Evolutionary conservation across 148 eudicot species (phyloP).

Genomic region (Camellia granthamiana): DNA sequence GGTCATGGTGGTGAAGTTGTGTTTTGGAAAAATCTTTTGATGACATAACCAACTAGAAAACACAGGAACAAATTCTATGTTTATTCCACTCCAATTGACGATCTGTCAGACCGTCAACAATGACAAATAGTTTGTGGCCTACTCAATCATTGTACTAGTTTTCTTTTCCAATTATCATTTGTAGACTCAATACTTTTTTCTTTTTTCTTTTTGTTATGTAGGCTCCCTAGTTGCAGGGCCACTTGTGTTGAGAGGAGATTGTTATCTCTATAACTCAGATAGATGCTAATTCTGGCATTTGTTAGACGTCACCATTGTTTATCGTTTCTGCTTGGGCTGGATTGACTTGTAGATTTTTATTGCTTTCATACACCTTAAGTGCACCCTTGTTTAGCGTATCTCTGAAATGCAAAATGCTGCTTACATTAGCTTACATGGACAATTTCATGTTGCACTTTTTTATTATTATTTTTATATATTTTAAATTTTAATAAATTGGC

Average conservation of each 20-base stretch:
- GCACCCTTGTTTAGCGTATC: neutral
- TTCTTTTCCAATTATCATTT: neutral
- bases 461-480: neutral
- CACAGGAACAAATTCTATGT: too few species aligned
- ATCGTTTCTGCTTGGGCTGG: neutral
- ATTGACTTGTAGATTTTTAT: neutral
- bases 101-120: too few species aligned
- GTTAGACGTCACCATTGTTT: neutral
- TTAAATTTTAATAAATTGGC: neutral
- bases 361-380: slow-evolving; percentile 1
- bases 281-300: neutral
- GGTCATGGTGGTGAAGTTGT: too few species aligned
- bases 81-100: too few species aligned
- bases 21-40: too few species aligned
- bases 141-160: neutral
- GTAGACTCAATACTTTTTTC: neutral
- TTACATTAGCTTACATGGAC: neutral
- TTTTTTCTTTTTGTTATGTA: neutral
- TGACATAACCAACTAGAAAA: too few species aligned
- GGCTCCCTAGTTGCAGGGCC: neutral
- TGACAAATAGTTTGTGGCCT: too few species aligned
- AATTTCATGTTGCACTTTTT: too few species aligned
- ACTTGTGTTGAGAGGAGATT: neutral
- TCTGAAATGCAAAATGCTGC: slow-evolving; percentile 4
- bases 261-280: neutral